Evolutionary conservation across 257 asterid species (phyloP).

Genomic region (Cordia subcordata): DNA sequence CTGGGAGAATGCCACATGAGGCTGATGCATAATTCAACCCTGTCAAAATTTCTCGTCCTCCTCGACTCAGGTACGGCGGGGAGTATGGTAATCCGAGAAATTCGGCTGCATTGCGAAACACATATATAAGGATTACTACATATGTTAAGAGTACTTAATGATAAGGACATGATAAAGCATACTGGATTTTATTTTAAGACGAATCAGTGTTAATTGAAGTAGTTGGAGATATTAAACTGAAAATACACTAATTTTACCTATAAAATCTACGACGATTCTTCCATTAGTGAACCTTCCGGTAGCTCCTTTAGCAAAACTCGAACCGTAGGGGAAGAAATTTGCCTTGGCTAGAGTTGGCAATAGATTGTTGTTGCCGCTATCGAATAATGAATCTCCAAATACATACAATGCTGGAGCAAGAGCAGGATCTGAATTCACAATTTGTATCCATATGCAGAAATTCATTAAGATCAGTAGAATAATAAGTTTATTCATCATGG

Average conservation of each 20-base stretch:
- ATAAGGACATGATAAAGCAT: too few relatives aligned
- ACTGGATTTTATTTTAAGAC: too few relatives aligned
- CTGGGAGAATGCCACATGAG: not conserved
- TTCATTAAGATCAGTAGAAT: too few relatives aligned
- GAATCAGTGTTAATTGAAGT: too few relatives aligned
- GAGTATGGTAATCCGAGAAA: not conserved
- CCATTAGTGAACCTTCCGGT: constrained; percentile 8
- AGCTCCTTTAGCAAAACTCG: not conserved
- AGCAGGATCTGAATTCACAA: too few relatives aligned
- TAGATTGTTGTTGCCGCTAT: not conserved
- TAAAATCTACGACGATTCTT: not conserved
- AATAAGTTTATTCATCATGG: too few relatives aligned
- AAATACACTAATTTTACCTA: constrained; percentile 1
- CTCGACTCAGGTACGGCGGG: not conserved
- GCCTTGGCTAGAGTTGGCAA: not conserved
- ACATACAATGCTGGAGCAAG: not conserved
- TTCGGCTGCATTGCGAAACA: not conserved
- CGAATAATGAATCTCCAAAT: constrained; percentile 4
- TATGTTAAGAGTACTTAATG: too few relatives aligned
- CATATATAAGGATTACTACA: not conserved
- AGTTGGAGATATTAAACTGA: too few relatives aligned
- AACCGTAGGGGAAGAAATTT: not conserved
- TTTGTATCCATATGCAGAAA: too few relatives aligned
- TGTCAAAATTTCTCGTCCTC: not conserved
- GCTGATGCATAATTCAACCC: constrained; percentile 3